Conservation (phyloP, 2,329 filamentous ascomycete genomes). For the Fusarium paranaense region DNA sequence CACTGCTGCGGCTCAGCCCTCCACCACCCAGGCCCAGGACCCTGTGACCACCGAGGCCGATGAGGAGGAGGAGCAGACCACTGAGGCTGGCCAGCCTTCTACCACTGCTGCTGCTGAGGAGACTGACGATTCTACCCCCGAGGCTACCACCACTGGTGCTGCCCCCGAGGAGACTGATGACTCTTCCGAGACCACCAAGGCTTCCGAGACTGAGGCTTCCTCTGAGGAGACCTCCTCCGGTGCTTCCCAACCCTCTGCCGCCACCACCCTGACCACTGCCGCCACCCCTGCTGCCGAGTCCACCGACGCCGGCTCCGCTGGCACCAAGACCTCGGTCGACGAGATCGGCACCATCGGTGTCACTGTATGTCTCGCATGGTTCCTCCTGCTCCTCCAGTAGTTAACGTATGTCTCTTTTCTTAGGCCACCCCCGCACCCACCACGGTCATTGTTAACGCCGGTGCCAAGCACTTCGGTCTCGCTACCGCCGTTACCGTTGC, state of each 20-base stretch:
- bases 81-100: neutral
- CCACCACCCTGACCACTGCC: conserved; percentile 9
- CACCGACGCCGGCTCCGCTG: conserved; percentile 1
- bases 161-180: neutral
- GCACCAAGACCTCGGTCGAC: conserved; percentile 6
- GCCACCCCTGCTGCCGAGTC: neutral
- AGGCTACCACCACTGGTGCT: neutral
- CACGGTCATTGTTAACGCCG: conserved; percentile 9
- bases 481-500: neutral
- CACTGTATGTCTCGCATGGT: conserved; percentile 10
- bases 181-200: neutral
- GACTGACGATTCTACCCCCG: neutral
- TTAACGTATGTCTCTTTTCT: neutral
- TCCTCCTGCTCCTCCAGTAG: neutral
- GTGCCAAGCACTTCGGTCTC: conserved; percentile 21
- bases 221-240: neutral
- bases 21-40: neutral
- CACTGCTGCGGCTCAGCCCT: neutral
- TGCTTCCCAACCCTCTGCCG: neutral
- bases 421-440: conserved; percentile 22
- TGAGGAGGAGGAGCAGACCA: neutral
- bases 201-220: neutral
- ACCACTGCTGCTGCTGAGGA: neutral
- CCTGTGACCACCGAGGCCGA: neutral
- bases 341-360: conserved; percentile 26